Base-by-base conservation (phyloP, 305 asterid genomes). In the Plantago rigida region DNA sequence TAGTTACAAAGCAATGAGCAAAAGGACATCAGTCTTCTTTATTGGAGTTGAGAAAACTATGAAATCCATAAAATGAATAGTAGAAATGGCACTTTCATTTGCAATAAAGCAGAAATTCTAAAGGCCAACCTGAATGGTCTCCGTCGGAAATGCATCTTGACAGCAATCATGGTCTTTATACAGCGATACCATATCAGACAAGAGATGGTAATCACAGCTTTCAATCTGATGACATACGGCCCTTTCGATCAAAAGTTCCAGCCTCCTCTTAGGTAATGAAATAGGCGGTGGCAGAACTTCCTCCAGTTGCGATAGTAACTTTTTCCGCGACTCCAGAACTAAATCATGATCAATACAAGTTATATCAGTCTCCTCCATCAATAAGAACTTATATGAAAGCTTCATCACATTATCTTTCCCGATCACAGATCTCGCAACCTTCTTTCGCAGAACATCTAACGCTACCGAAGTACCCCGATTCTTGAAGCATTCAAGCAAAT, bases 161-260 rank as follows among this genome's bases (percentile, higher is more conserved):
- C 75, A 80, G 68, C 94, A 89, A 36, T 63, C 79, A 77, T 89
- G 97, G 65, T 89, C 97, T 71, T 84, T 83, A 60, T 77, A 89
- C 62, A 89, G 81, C 5, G 96, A 79, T 53, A 82, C 31, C 65
- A 62, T 56, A 28, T 81, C 81, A 61, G 78, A 64, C 3, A 83
- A 78, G 66, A 68, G 78, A 75, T 90, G 97, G 73, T 87, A 78
- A 34, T 60, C 66, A 65, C 96, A 90, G 17, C 72, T 69, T 61
- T 85, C 95, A 54, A 90, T 68, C 81, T 82, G 87, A 6, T 84
- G 79, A 68, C 79, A 54, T n/a, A 82, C 57, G 12, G 87, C 87
- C 80, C 75, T 79, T 81, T 90, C 97, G 65, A 87, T 75, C 89
- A 85, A 78, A 70, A 78, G 79, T 71, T 87, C 95, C 75, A 90